Evolutionary conservation across 768 basidiomycete species (phyloP).

Genomic region (Mycena polygramma): DNA sequence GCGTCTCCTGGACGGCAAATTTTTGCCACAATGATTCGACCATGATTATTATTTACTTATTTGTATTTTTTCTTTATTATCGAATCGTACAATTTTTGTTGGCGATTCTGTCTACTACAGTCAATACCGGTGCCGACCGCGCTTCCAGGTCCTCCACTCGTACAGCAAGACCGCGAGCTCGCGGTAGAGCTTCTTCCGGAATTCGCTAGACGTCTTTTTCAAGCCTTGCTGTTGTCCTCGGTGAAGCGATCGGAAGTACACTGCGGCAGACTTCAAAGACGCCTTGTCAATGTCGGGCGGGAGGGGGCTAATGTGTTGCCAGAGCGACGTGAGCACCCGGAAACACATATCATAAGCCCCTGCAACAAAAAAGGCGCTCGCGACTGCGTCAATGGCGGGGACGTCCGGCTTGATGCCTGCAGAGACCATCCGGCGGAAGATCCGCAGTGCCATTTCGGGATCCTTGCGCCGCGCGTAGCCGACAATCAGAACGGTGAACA

Average conservation of each 20-base stretch:
- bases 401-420: constrained; percentile 77
- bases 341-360: constrained; percentile 66
- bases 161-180: constrained; percentile 45
- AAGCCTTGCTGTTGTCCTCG: constrained; percentile 34
- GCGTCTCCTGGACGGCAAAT: constrained; percentile 77
- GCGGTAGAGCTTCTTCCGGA: constrained; percentile 53
- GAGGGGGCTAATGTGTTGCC: constrained; percentile 75
- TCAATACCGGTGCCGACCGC: neutral
- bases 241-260: constrained; percentile 61
- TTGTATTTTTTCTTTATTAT: constrained; percentile 29
- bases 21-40: constrained; percentile 40
- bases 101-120: neutral
- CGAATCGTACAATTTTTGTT: constrained; percentile 8
- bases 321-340: constrained; percentile 68
- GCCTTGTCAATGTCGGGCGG: constrained; percentile 61
- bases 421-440: constrained; percentile 74
- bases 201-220: constrained; percentile 45
- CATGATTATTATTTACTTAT: constrained; percentile 5
- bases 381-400: constrained; percentile 77
- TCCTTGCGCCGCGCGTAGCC: constrained; percentile 75
- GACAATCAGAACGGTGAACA: constrained; percentile 84
- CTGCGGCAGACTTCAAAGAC: constrained; percentile 60
- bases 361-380: constrained; percentile 73
- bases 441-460: constrained; percentile 63
- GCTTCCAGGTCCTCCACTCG: constrained; percentile 32